These are phyloP conservation scores for Trichoderma koningii DNA, from an alignment of 2,329 filamentous ascomycete species.

Conservation along the genomic window DNA sequence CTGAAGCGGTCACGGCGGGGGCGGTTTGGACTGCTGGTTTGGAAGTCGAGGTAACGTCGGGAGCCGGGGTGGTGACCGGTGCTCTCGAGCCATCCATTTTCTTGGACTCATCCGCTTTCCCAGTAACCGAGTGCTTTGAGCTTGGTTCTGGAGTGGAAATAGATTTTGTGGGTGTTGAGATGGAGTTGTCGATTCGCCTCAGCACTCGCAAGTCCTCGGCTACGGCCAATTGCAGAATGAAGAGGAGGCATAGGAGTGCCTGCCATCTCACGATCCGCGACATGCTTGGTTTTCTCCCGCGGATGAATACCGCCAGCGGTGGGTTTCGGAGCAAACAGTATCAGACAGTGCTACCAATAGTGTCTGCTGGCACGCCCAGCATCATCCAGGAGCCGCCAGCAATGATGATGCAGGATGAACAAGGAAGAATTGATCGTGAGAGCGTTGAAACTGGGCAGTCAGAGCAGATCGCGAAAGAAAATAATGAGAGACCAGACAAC, in stretches of 20 bases:
- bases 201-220: constrained; percentile 40
- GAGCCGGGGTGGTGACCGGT: constrained; percentile 6
- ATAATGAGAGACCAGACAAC: neutral
- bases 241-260: constrained; percentile 44
- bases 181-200: constrained; percentile 39
- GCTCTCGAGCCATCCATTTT: constrained; percentile 20
- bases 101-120: constrained; percentile 14
- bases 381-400: constrained; percentile 28
- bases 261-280: constrained; percentile 40
- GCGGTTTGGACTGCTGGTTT: constrained; percentile 12
- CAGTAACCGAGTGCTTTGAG: constrained; percentile 3
- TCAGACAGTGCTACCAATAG: constrained; percentile 30
- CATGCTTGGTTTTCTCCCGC: constrained; percentile 37
- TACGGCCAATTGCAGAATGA: constrained; percentile 43
- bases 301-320: constrained; percentile 8
- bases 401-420: neutral
- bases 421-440: neutral
- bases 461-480: constrained; percentile 18
- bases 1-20: constrained; percentile 27
- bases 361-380: constrained; percentile 29
- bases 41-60: neutral
- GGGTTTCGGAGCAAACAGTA: constrained; percentile 22
- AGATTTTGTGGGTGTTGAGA: neutral
- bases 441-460: neutral
- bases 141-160: constrained; percentile 11